Evolutionary conservation across 306 rosid genomes (phyloP).

Genomic region (Hippophae tibetana): DNA sequence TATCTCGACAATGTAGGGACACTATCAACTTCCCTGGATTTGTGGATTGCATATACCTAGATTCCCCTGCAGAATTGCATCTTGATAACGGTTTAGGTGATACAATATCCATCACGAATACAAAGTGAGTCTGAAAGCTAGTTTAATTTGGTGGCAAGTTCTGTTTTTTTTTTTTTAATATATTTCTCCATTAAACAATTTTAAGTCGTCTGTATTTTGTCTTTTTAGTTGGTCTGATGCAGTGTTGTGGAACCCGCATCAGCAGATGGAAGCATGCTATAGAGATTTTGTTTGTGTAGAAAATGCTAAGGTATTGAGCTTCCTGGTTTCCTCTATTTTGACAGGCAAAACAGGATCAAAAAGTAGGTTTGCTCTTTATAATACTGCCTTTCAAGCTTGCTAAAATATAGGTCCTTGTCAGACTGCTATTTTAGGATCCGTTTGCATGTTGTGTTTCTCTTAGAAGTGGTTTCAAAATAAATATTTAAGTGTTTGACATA

Average conservation of each 20-base stretch:
- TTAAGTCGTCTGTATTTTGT: conserved; percentile 12
- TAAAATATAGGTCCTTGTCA: not conserved
- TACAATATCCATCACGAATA: conserved; percentile 55
- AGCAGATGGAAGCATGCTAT: conserved; percentile 82
- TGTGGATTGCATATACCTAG: conserved; percentile 77
- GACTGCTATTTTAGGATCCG: too few species aligned
- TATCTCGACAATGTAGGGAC: conserved; percentile 44
- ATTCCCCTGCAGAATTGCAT: conserved; percentile 53
- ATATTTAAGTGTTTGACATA: too few species aligned
- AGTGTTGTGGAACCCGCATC: conserved; percentile 91
- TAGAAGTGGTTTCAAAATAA: too few species aligned
- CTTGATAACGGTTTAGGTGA: conserved; percentile 92
- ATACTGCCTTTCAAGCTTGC: not conserved
- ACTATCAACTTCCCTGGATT: conserved; percentile 86
- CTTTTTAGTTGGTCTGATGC: conserved; percentile 84
- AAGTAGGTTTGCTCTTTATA: not conserved
- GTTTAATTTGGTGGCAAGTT: conserved; percentile 12
- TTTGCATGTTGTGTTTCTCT: too few species aligned
- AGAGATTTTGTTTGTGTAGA: conserved; percentile 94
- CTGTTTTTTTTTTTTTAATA: not conserved
- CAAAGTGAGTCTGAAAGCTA: conserved; percentile 45
- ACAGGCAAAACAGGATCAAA: not conserved
- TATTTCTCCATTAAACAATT: conserved; percentile 8
- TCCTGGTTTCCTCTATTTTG: conserved; percentile 5
- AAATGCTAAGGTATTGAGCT: conserved; percentile 74